These are phyloP conservation scores for Leishmania braziliensis DNA, from an alignment of 208 protist species.

Conservation along the genomic window DNA sequence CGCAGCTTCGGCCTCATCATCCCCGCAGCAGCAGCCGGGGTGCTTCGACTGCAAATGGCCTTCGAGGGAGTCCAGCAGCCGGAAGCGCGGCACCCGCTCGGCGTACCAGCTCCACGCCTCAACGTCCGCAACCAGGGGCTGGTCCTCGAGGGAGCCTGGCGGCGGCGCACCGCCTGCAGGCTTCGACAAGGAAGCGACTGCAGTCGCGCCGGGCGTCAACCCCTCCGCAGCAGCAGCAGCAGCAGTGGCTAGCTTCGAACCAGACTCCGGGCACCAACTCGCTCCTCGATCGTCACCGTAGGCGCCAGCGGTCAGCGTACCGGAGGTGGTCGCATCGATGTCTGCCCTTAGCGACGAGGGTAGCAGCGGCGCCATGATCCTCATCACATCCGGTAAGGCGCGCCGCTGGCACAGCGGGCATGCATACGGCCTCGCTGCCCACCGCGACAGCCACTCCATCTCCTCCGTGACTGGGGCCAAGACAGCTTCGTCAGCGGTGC, in stretches of 20 bases:
- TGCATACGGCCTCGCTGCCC: conserved; percentile 3
- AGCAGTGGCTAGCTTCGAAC: not conserved
- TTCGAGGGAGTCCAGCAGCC: conserved; percentile 62
- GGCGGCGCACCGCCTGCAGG: not conserved
- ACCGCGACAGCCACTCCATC: conserved; percentile 15
- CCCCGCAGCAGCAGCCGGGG: conserved; percentile 24
- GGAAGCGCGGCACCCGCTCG: conserved; percentile 35
- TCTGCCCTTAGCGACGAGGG: not conserved
- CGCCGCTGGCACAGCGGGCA: not conserved
- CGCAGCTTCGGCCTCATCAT: conserved; percentile 6
- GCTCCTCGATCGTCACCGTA: not conserved
- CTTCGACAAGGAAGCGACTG: not conserved
- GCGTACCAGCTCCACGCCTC: conserved; percentile 25
- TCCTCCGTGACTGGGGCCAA: not conserved
- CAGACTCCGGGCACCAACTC: not conserved
- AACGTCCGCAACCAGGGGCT: conserved; percentile 8
- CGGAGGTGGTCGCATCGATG: not conserved
- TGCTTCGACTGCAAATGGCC: conserved; percentile 45
- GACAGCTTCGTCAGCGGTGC: not conserved
- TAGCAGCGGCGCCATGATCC: conserved; percentile 2
- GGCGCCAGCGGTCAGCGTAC: not conserved
- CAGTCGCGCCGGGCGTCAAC: not conserved
- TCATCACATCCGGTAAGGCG: not conserved
- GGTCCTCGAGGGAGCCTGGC: not conserved
- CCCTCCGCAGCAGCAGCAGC: not conserved